phyloP scores from a whole-genome alignment of 257 asterid genomes.

The Ajuga chamaepitys region DNA sequence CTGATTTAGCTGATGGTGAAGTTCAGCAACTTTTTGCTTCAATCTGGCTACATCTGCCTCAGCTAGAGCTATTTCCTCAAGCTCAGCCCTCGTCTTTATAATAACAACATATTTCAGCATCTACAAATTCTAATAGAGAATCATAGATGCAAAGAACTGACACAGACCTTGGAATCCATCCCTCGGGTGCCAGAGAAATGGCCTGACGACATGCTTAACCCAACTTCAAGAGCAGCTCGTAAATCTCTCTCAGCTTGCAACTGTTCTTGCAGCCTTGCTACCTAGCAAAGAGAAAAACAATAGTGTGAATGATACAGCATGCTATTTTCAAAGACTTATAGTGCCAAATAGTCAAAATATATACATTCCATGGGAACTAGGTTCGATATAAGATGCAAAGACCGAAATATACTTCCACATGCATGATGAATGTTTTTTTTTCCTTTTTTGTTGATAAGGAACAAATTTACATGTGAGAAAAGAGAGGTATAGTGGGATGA shows the following conservation, averaged over 20 bases:
- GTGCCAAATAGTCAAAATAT: neutral
- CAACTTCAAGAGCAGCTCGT: constrained; percentile 92
- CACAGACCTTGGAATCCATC: constrained; percentile 88
- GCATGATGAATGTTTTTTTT: too few relatives aligned
- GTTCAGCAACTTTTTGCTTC: constrained; percentile 96
- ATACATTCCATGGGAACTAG: neutral
- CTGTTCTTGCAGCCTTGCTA: constrained; percentile 92
- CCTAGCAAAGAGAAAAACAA: constrained; percentile 36
- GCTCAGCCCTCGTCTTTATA: constrained; percentile 88
- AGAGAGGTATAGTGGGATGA: too few relatives aligned
- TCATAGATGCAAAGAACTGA: constrained; percentile 3
- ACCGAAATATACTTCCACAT: neutral
- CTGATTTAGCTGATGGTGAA: constrained; percentile 93
- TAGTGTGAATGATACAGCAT: neutral
- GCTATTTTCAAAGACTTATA: neutral
- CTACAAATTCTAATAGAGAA: constrained; percentile 5
- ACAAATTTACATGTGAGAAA: too few relatives aligned
- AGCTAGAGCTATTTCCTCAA: constrained; percentile 97
- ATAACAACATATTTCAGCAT: constrained; percentile 18
- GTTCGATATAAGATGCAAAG: neutral
- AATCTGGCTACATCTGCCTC: constrained; percentile 96
- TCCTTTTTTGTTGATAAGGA: too few relatives aligned
- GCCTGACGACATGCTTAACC: constrained; percentile 92
- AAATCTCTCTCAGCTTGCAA: constrained; percentile 96
- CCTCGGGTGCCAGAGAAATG: constrained; percentile 68